Percentiles rank a stretch among this genome's conserved stretches.
Evolutionary conservation across 371 early-diverging fungal species (phyloP).

Genomic region (Polyrhizophydium stewartii): DNA sequence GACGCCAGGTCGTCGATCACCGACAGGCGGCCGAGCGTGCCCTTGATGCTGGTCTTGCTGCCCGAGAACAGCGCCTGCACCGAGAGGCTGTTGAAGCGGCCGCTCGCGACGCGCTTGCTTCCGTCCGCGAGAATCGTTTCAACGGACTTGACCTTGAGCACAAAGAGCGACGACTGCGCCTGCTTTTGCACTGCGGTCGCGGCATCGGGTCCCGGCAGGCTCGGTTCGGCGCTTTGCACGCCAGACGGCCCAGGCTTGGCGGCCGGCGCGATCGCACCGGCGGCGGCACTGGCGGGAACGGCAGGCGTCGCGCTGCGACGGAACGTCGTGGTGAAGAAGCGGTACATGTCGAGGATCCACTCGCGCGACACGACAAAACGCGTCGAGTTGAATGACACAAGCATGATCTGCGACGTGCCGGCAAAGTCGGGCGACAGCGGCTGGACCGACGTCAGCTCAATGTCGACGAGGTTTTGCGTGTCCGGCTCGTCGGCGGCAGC

Average conservation of each 20-base stretch:
- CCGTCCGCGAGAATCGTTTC: conserved; percentile 82
- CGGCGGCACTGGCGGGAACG: background rate
- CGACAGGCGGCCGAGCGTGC: conserved; percentile 81
- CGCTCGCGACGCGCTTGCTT: conserved; percentile 72
- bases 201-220: background rate
- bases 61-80: conserved; percentile 60
- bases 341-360: conserved; percentile 6
- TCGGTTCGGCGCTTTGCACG: background rate
- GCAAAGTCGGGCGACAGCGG: background rate
- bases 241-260: too few relatives aligned
- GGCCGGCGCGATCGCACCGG: background rate
- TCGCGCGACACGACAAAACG: conserved; percentile 8
- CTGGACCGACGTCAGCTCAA: background rate
- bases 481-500: background rate
- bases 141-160: conserved; percentile 73
- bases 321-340: background rate
- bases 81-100: conserved; percentile 68
- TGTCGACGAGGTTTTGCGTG: background rate
- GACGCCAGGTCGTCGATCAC: conserved; percentile 48
- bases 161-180: conserved; percentile 45
- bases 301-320: background rate
- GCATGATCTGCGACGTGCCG: background rate
- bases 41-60: conserved; percentile 63
- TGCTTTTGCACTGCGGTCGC: conserved; percentile 51
- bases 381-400: conserved; percentile 5